phyloP scores from a whole-genome alignment of 2,329 filamentous ascomycete species.

The Fusarium sp. region DNA sequence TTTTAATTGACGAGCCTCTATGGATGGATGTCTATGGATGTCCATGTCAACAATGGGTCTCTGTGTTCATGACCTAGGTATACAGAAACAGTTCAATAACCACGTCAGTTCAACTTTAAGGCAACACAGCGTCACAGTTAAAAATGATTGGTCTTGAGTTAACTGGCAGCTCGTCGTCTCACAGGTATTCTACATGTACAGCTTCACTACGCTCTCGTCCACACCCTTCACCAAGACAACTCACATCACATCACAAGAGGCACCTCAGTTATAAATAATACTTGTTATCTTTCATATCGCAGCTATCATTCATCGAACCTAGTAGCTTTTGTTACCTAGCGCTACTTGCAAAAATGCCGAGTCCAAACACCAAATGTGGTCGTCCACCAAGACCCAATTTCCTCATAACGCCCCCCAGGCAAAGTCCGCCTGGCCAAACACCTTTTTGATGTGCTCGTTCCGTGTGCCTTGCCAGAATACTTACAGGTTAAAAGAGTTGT shows the following conservation, averaged over 20 bases:
- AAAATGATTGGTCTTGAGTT: background rate
- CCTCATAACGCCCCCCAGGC: constrained; percentile 44
- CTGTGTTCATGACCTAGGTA: background rate
- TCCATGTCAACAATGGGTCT: background rate
- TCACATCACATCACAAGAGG: background rate
- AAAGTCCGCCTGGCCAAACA: constrained; percentile 52
- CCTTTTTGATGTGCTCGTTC: constrained; percentile 59
- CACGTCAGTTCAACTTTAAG: too few species aligned
- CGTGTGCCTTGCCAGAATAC: constrained; percentile 50
- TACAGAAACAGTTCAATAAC: background rate
- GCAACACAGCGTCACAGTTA: background rate
- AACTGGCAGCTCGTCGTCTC: background rate
- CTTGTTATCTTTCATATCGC: constrained; percentile 34
- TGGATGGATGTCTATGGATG: background rate
- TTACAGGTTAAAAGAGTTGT: constrained; percentile 45
- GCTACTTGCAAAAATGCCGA: constrained; percentile 37
- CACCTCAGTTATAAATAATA: constrained; percentile 7
- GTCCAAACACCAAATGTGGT: constrained; percentile 46
- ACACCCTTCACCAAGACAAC: background rate
- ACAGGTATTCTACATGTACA: background rate
- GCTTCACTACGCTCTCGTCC: background rate
- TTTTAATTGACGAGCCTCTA: background rate
- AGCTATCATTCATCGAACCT: constrained; percentile 38
- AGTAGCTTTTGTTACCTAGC: constrained; percentile 47
- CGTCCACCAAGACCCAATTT: constrained; percentile 40